phyloP scores from a whole-genome alignment of 202 grass and related monocot species.

The Bolboschoenoplectus hybrid region DNA sequence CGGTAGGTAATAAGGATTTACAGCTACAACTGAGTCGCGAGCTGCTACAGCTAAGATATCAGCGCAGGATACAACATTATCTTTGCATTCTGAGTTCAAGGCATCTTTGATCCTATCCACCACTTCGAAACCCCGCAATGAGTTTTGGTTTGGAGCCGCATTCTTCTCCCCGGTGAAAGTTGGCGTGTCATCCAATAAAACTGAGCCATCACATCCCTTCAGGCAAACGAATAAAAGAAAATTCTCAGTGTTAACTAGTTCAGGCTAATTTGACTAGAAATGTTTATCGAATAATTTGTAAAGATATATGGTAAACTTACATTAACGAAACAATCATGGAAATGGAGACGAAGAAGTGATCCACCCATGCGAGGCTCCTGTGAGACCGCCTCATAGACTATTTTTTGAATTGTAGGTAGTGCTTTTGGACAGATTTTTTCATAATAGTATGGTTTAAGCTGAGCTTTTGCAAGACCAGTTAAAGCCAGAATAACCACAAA shows the following conservation, averaged over 20 bases:
- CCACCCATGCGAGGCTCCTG: constrained; percentile 44
- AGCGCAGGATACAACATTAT: constrained; percentile 41
- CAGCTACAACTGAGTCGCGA: constrained; percentile 46
- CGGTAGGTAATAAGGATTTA: neutral
- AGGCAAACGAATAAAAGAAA: neutral
- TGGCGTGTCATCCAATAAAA: constrained; percentile 49
- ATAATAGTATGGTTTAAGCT: constrained; percentile 43
- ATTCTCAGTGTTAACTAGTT: neutral
- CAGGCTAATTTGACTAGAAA: neutral
- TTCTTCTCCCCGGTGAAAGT: constrained; percentile 49
- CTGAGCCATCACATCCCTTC: constrained; percentile 53
- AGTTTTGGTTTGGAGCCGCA: constrained; percentile 47
- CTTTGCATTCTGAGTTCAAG: constrained; percentile 33
- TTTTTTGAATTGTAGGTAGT: constrained; percentile 41
- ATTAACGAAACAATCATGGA: constrained; percentile 56
- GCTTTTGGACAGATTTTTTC: constrained; percentile 46
- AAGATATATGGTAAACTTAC: constrained; percentile 24
- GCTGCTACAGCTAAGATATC: constrained; percentile 43
- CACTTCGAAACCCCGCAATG: constrained; percentile 47
- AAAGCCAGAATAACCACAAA: constrained; percentile 26
- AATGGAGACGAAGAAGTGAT: constrained; percentile 50
- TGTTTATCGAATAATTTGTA: neutral
- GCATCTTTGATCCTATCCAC: constrained; percentile 49
- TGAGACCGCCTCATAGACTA: constrained; percentile 40
- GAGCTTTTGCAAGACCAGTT: constrained; percentile 24